phyloP scores from a whole-genome alignment of 2,329 filamentous ascomycete species.

The Daldinia eschscholtzii region DNA sequence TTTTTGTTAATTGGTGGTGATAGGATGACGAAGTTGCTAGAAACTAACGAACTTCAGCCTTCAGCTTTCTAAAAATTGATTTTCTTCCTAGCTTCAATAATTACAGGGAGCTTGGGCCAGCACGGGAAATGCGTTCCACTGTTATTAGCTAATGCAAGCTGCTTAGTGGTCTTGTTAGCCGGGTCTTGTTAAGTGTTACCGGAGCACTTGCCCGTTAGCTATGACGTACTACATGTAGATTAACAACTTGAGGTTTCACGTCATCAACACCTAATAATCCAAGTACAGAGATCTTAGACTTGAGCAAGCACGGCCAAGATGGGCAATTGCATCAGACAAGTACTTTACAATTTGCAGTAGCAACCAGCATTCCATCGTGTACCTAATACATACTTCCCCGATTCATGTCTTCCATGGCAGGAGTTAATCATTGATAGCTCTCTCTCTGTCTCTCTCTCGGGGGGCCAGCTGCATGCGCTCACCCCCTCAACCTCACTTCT shows the following conservation, averaged over 20 bases:
- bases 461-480: constrained; percentile 35
- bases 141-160: constrained; percentile 28
- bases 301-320: constrained; percentile 13
- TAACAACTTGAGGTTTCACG: constrained; percentile 30
- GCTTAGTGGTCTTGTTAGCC: constrained; percentile 3
- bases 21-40: constrained; percentile 27
- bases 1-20: constrained; percentile 12
- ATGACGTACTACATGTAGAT: constrained; percentile 39
- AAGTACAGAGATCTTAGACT: constrained; percentile 12
- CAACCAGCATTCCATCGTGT: constrained; percentile 14
- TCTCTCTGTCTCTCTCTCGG: too few species aligned
- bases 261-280: constrained; percentile 38
- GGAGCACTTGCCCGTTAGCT: constrained; percentile 19
- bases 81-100: constrained; percentile 12
- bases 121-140: constrained; percentile 23
- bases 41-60: constrained; percentile 16
- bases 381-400: constrained; percentile 2
- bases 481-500: constrained; percentile 18
- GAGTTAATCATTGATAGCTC: background rate
- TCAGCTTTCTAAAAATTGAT: constrained; percentile 22
- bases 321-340: constrained; percentile 15
- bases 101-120: constrained; percentile 16
- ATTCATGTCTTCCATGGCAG: constrained; percentile 15
- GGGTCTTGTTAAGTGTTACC: constrained; percentile 1
- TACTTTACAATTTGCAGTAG: constrained; percentile 15